Conservation (phyloP, 768 basidiomycete species). For the Leccinum imitatum region DNA sequence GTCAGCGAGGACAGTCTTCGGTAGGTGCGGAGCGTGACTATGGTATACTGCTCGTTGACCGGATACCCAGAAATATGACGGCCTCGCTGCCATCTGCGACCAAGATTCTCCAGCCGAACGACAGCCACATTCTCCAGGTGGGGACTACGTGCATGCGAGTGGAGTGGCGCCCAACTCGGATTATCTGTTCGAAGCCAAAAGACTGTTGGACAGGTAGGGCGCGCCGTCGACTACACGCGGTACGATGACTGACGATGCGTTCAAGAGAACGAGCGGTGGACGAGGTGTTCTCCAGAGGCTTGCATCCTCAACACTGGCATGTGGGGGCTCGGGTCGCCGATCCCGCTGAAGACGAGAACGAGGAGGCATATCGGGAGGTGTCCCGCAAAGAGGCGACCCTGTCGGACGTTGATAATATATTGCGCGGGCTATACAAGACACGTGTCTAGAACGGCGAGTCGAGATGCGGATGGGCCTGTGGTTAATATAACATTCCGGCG, state of each 20-base stretch:
- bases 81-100: constrained; percentile 51
- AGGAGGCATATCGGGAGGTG: constrained; percentile 69
- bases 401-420: constrained; percentile 80
- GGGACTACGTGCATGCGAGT: constrained; percentile 45
- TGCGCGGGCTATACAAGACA: constrained; percentile 36
- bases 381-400: constrained; percentile 79
- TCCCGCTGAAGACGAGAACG: constrained; percentile 34
- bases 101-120: constrained; percentile 69
- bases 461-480: background rate
- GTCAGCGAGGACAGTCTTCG: constrained; percentile 30
- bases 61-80: constrained; percentile 35
- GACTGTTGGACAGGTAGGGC: constrained; percentile 52
- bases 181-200: constrained; percentile 58
- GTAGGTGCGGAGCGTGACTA: constrained; percentile 23
- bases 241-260: no score
- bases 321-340: constrained; percentile 47
- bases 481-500: constrained; percentile 4
- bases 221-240: background rate
- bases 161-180: constrained; percentile 53
- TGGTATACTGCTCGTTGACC: constrained; percentile 1
- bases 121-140: constrained; percentile 54
- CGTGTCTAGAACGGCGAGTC: constrained; percentile 14
- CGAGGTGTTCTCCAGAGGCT: constrained; percentile 61
- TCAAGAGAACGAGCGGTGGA: no score
- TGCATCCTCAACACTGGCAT: constrained; percentile 82